Base-by-base conservation (phyloP, 2,329 filamentous ascomycete genomes). In the Fusarium redolens region DNA sequence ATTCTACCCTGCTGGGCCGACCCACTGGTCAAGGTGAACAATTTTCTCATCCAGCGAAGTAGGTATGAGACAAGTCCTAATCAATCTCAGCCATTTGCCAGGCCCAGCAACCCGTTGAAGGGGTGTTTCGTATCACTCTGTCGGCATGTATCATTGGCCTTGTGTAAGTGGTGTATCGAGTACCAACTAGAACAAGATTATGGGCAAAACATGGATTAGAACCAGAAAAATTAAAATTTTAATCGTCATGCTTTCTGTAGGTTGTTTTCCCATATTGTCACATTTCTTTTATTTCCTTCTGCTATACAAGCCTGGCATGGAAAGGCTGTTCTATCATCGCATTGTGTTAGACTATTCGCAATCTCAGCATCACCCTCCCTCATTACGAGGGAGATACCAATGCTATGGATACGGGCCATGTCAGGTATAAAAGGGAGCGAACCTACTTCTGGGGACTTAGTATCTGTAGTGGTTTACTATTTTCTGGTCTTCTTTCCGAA, bases 221-320 rank as follows among this genome's bases (percentile, higher is more conserved):
- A 14, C 9, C 28, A 17, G 28, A 25, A 35, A 9, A 13, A 25
- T 14, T 14, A 7, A 14, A 7, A 35, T 10, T 51, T 17, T 5
- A 25, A 10, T 8, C 10, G 5, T 14, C 13, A 22, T 51, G 15
- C 7, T 30, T 33, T 33, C 47, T 14, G 10, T 14, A 17, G 20
- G 3, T 4, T 7, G 3, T 3, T 5, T 33, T 14, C 14, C 18
- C 5, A 5, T 18, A 35, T 33, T 14, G 3, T 1, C 25, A n/a
- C 1, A 35, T 4, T 7, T 51, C n/a, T 35, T 25, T 51, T 25
- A 9, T 15, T n/a, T 20, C 31, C 12, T 25, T 25, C 17, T 25
- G 17, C 4, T 5, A 51, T 51, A 31, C 28, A 28, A 28, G 28
- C 28, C 28, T 35, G 5, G 48, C 31, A 20, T 25, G n/a, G 20